Evolutionary conservation across 306 rosid genomes (phyloP), one percentile per base, ranked within the genome.

Genomic region (Leucaena leucocephala): DNA sequence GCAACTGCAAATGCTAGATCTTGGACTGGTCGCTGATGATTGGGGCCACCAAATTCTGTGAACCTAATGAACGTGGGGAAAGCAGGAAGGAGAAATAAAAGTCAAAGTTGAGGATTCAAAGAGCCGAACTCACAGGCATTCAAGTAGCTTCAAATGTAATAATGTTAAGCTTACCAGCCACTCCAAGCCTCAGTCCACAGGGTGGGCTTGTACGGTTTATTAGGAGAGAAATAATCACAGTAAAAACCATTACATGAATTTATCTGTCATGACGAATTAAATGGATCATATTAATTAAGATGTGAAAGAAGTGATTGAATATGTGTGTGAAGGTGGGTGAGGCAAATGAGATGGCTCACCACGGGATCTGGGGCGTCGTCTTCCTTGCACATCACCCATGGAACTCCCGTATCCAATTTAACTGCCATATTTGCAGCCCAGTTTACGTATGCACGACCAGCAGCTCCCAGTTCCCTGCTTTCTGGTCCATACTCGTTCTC

Each of bases 341-440:
- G 57, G 67, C 10, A 58, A 72, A 46, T 54, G 49, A 78, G 42
- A 76, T 21, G 65, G 44, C 82, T 87, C 55, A 89, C 99, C 91
- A 95, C 89, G 75, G 98, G 96, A 82, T 95, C 99, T 1, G 98
- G 99, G 70, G 99, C 99, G 85, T 95, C 99, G 10, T 85, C 94
- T 93, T 95, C 91, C 90, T 95, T 95, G 86, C 99, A 95, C 99
- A 95, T 95, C 78, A 95, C 97, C 99, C 99, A 95, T 12, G 99
- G 98, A 34, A 95, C 97, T 72, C 96, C 99, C 5, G 99, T 93
- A 44, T 82, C 66, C 87, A 93, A 78, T 83, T 89, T 94, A 74
- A 93, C 93, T 35, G 99, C 99, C 97, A 95, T 95, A 74, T 83
- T 89, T 45, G 99, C 99, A 35, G 99, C 99, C 99, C 99, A 95